phyloP scores from a whole-genome alignment of 768 basidiomycete genomes.

The Lactarius vividus region DNA sequence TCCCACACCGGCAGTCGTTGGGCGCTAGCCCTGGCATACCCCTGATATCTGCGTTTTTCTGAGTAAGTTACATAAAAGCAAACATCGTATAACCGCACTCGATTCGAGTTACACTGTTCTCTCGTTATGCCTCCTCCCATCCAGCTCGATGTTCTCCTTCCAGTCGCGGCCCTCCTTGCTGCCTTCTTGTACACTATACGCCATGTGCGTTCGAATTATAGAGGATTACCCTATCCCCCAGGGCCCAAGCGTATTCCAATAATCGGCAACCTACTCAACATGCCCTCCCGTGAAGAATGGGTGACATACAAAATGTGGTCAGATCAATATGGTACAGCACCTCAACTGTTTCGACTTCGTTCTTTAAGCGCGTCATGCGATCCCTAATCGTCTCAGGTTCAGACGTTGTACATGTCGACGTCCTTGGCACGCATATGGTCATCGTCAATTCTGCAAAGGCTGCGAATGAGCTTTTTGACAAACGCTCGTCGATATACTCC shows the following conservation, averaged over 20 bases:
- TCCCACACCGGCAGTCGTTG: not conserved
- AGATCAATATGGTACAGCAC: slow-evolving; percentile 3
- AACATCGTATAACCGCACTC: not conserved
- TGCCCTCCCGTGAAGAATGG: slow-evolving; percentile 8
- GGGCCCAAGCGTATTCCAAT: slow-evolving; percentile 20
- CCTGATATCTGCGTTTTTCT: not conserved
- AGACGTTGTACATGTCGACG: slow-evolving; percentile 28
- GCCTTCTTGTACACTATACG: not conserved
- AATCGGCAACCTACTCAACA: slow-evolving; percentile 16
- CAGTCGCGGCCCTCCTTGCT: not conserved
- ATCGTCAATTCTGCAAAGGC: slow-evolving; percentile 38
- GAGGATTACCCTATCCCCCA: slow-evolving; percentile 11
- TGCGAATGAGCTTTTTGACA: slow-evolving; percentile 14
- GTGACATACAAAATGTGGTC: slow-evolving; percentile 12
- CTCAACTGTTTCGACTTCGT: not conserved
- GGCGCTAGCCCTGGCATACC: not conserved
- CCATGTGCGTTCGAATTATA: not conserved
- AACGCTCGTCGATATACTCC: slow-evolving; percentile 12
- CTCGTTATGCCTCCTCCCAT: not conserved
- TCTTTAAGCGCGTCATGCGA: not conserved
- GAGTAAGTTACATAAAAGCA: not conserved
- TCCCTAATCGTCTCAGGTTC: not conserved
- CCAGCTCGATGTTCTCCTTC: not conserved
- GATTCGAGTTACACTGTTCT: not conserved
- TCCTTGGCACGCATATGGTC: slow-evolving; percentile 22